Conservation (phyloP, 129 eudicot genomes). For the Daucus carota region DNA sequence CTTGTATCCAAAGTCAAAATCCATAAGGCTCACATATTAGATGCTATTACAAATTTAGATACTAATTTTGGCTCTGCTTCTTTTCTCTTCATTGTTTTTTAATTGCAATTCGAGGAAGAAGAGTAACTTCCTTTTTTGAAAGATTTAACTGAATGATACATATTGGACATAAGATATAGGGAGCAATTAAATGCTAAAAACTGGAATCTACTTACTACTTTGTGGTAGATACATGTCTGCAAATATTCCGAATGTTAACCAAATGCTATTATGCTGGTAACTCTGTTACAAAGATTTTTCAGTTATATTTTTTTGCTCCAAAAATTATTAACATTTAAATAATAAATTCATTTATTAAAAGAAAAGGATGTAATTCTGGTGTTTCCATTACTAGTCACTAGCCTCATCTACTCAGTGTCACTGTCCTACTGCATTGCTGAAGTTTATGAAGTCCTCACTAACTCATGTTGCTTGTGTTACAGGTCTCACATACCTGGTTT, state of each 20-base stretch:
- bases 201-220: background rate
- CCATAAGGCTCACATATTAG: background rate
- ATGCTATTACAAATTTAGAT: background rate
- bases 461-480: slow-evolving; percentile 11
- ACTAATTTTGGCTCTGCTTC: background rate
- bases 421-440: slow-evolving; percentile 1
- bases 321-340: background rate
- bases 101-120: background rate
- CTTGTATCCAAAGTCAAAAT: background rate
- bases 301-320: background rate
- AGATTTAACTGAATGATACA: background rate
- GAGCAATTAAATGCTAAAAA: background rate
- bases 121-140: background rate
- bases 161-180: background rate
- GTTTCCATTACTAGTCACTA: background rate
- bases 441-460: background rate
- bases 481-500: slow-evolving; percentile 72
- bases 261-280: background rate
- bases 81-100: background rate
- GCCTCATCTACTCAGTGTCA: background rate
- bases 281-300: background rate
- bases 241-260: background rate
- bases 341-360: background rate
- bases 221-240: background rate
- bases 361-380: background rate